phyloP scores from a whole-genome alignment of 2,329 filamentous ascomycete genomes.

The Phoma sp. region DNA sequence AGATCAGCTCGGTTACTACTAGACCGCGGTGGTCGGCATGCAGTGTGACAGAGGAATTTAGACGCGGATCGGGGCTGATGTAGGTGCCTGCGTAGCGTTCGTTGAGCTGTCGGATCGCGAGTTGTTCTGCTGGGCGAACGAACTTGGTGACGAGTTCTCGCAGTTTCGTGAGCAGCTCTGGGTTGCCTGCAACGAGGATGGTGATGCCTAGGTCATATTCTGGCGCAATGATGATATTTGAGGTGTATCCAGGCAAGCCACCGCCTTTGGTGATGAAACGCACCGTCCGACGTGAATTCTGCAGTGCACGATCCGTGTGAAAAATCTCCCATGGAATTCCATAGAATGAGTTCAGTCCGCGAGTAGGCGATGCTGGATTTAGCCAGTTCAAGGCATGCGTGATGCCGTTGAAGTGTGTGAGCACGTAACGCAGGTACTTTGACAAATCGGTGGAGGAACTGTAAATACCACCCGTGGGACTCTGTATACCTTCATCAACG shows the following conservation, averaged over 20 bases:
- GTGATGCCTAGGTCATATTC: slow-evolving; percentile 55
- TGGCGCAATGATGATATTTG: slow-evolving; percentile 49
- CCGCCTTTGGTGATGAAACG: slow-evolving; percentile 56
- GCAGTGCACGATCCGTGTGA: slow-evolving; percentile 49
- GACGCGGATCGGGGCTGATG: slow-evolving; percentile 14
- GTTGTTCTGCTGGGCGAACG: slow-evolving; percentile 43
- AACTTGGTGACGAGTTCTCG: slow-evolving; percentile 39
- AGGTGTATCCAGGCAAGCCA: slow-evolving; percentile 52
- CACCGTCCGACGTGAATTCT: slow-evolving; percentile 45
- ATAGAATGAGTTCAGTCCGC: slow-evolving; percentile 50
- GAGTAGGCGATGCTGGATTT: slow-evolving; percentile 47
- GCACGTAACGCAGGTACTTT: slow-evolving; percentile 52
- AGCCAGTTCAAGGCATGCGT: slow-evolving; percentile 54
- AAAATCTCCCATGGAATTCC: slow-evolving; percentile 59
- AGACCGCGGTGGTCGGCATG: slow-evolving; percentile 38
- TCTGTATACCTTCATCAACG: slow-evolving; percentile 51
- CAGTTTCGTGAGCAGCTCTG: slow-evolving; percentile 30
- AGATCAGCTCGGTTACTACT: slow-evolving; percentile 35
- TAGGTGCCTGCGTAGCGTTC: slow-evolving; percentile 41
- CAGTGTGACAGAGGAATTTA: slow-evolving; percentile 39
- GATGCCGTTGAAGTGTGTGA: slow-evolving; percentile 52
- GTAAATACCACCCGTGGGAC: slow-evolving; percentile 55
- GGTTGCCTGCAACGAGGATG: slow-evolving; percentile 46
- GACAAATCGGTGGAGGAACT: slow-evolving; percentile 50
- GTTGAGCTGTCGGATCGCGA: slow-evolving; percentile 35